phyloP scores from a whole-genome alignment of 768 basidiomycete species.

The Fomitopsis pulvina region DNA sequence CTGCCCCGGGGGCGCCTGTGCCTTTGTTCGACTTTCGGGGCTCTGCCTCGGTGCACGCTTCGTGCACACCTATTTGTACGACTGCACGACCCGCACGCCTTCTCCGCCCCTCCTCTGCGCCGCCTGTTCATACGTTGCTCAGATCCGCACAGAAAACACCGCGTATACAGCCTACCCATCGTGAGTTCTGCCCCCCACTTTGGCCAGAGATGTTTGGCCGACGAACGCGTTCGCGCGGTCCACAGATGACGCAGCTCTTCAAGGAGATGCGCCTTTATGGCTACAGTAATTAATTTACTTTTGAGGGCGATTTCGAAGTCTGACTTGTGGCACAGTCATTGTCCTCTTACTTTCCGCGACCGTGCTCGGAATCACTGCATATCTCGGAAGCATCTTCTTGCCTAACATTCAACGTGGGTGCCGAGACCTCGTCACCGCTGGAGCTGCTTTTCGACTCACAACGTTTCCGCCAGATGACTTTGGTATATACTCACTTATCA shows the following conservation, averaged over 20 bases:
- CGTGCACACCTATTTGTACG: not conserved
- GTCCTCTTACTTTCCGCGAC: constrained; percentile 36
- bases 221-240: not conserved
- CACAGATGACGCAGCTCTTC: constrained; percentile 29
- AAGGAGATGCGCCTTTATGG: constrained; percentile 25
- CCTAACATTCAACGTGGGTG: constrained; percentile 55
- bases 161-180: not conserved
- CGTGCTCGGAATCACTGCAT: constrained; percentile 62
- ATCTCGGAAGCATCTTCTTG: constrained; percentile 63
- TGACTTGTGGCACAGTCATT: constrained; percentile 22
- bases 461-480: constrained; percentile 49
- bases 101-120: not conserved
- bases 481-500: constrained; percentile 60
- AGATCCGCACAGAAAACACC: not conserved
- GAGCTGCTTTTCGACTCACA: constrained; percentile 1
- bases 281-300: constrained; percentile 19
- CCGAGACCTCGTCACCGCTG: not conserved
- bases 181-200: not conserved
- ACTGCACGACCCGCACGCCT: constrained; percentile 1
- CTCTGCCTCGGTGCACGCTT: not conserved
- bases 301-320: not conserved
- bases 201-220: not conserved
- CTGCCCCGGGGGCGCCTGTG: no score
- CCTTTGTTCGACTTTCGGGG: not conserved
- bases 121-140: not conserved